Base-by-base conservation (phyloP, 805 yeast genomes). In the Saccharomycopsis sp. region DNA sequence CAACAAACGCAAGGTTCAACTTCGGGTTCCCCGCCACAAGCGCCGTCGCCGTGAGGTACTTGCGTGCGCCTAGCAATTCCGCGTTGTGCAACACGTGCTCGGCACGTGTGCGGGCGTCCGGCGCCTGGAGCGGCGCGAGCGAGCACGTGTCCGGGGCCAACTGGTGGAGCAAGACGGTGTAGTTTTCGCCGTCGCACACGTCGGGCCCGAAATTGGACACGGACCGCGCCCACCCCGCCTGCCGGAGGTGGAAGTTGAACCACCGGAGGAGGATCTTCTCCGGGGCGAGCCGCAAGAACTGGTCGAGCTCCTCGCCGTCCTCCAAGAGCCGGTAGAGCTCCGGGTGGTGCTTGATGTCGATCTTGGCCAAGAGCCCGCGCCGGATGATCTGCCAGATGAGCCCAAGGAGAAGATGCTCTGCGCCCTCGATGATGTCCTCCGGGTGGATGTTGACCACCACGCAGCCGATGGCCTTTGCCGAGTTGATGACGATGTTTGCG, bases 391-490 rank as follows among this genome's bases (percentile, higher is more conserved):
- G 99, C 98, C 98, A 91, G 64, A 91, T 86, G 63, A 91, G 78
- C 57, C 98, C 98, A 63, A 92, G 74, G 59, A 91, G 87, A 70
- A 91, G 80, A 72, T 91, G 97, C 68, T 90, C 95, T 66, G 88
- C 91, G 65, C 97, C 97, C 67, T 91, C 97, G 62, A 89, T 85
- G 56, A 91, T 89, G 70, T 91, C 97, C 70, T 91, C 97, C 15
- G 97, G 88, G 66, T 92, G 98, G 54, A 94, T 98, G 69, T 94
- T 94, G 54, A 94, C 98, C 53, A 94, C 98, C 58, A 94, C 88
- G 79, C 97, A 92, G 20, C 99, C 99, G 73, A 94, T 94, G 55
- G 98, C 99, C 75, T 94, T 94, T 34, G 99, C 99, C 2, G 99
- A 94, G 73, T 94, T 94, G 73, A 94, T 89, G 44, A 94, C 98